Base-by-base conservation (phyloP, 2,329 filamentous ascomycete species). In the Bipolaris gigantea region DNA sequence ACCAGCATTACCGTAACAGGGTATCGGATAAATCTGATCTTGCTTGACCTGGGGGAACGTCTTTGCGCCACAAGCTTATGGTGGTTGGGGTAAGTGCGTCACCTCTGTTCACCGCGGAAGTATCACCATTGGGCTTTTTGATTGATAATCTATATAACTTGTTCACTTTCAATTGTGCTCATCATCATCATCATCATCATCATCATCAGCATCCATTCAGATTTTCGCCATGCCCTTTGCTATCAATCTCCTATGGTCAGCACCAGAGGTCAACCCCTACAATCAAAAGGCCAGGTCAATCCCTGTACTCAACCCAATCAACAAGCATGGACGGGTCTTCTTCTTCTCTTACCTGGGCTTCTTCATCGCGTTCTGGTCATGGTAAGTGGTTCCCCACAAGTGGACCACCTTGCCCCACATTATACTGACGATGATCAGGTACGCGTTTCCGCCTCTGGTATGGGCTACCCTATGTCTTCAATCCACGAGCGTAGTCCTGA, bases 321-420 rank as follows among this genome's bases (percentile, higher is more conserved):
- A 95, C 72, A 78, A 86, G 64, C 92, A 96, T 78, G 92, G 91
- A 34, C 83, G 91, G 6, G 91, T 94, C 0, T 96, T 95, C 75
- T 91, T 92, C 79, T 96, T 96, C 77, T 89, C 89, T 1, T 94
- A 89, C 86, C 82, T 92, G 43, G 89, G 89, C 2, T 94, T 94
- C 75, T 86, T 94, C 82, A 83, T 93, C 48, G 88, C 89, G 7
- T 96, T 96, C 76, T 90, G 90, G 82, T 92, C 90, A 10, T 96
- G 83, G 83, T 81, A 72, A 69, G 77, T 68, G 1, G 27, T 13
- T 51, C 54, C 44, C 50, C 48, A 50, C 42, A 54, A 9, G 18
- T 19, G 42, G 52, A 18, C 45, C 19, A 19, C 27, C 38, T 44
- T 34, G 10, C 39, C 32, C 33, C 33, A 38, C 45, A 60, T 47